These are phyloP conservation scores for Escovopsis sp. DNA, from an alignment of 2,329 filamentous ascomycete species.

Conservation along the genomic window DNA sequence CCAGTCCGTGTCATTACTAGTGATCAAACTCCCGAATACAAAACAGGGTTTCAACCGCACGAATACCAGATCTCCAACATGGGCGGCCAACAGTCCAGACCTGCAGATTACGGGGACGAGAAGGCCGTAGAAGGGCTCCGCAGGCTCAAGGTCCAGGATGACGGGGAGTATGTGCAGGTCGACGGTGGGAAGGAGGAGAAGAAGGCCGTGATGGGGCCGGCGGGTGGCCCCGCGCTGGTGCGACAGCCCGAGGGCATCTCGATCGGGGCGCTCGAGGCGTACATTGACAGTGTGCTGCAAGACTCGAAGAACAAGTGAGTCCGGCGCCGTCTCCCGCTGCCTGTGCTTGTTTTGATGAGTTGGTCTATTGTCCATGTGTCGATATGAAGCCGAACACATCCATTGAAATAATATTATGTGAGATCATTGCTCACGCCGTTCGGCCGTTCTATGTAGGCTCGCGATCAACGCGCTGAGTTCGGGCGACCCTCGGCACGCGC, in stretches of 20 bases:
- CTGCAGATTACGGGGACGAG: conserved; percentile 19
- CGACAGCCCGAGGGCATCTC: conserved; percentile 32
- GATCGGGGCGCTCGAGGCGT: conserved; percentile 34
- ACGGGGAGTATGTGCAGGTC: conserved; percentile 40
- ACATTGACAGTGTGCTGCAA: conserved; percentile 47
- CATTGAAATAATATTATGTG: no score
- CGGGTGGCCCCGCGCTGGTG: not conserved
- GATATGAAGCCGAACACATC: no score
- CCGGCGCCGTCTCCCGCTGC: no score
- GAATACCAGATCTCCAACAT: conserved; percentile 15
- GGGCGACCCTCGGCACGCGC: conserved; percentile 49
- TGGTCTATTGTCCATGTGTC: no score
- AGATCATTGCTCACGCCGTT: not conserved
- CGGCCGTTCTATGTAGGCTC: conserved; percentile 33
- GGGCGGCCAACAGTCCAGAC: conserved; percentile 31
- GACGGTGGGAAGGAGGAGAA: conserved; percentile 19
- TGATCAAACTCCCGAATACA: no score
- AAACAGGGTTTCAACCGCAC: no score
- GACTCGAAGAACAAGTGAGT: conserved; percentile 51
- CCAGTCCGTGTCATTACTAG: no score
- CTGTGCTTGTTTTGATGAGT: no score
- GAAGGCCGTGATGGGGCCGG: conserved; percentile 8
- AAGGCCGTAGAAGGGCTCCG: conserved; percentile 31
- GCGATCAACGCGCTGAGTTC: conserved; percentile 59
- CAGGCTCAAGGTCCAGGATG: conserved; percentile 31